A percentile compares a stretch with the other conserved stretches of the same genome.
phyloP scores from a whole-genome alignment of 2,329 filamentous ascomycete genomes.

The Ramularia collo-cygni region DNA sequence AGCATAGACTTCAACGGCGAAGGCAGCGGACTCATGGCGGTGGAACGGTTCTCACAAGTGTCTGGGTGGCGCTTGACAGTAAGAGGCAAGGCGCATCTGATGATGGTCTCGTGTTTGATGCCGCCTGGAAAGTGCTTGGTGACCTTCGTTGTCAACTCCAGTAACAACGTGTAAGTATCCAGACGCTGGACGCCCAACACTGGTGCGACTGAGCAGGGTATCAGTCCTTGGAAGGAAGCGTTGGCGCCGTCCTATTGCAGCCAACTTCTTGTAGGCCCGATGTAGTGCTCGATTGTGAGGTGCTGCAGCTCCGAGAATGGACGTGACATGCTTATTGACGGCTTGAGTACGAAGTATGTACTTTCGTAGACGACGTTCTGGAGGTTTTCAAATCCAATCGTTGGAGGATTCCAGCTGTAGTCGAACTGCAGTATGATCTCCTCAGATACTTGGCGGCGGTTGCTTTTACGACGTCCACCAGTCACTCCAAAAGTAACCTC shows the following conservation, averaged over 20 bases:
- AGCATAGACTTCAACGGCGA: conserved; percentile 9
- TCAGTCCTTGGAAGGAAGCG: conserved; percentile 14
- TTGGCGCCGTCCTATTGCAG: conserved; percentile 14
- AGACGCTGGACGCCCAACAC: conserved; percentile 13
- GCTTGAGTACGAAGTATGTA: conserved; percentile 13
- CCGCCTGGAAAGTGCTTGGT: conserved; percentile 14
- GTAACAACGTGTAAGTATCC: conserved; percentile 20
- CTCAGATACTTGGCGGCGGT: neutral
- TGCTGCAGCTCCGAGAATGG: conserved; percentile 8
- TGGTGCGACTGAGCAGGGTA: conserved; percentile 15
- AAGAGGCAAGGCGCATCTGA: conserved; percentile 20
- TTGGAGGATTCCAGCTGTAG: conserved; percentile 17
- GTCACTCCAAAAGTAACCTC: conserved; percentile 16
- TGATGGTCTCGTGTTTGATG: conserved; percentile 16
- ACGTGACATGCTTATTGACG: conserved; percentile 3
- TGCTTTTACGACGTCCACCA: neutral
- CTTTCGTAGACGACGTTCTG: conserved; percentile 19
- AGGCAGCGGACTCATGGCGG: conserved; percentile 1
- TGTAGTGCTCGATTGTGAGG: conserved; percentile 12
- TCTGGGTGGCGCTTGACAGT: conserved; percentile 21
- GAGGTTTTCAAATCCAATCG: conserved; percentile 16
- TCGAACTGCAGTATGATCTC: conserved; percentile 15
- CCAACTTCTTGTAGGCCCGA: conserved; percentile 14
- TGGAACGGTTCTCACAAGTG: conserved; percentile 6
- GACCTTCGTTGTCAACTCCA: conserved; percentile 16